Evolutionary conservation across 768 basidiomycete species (phyloP).

Genomic region (Suillus sp.): DNA sequence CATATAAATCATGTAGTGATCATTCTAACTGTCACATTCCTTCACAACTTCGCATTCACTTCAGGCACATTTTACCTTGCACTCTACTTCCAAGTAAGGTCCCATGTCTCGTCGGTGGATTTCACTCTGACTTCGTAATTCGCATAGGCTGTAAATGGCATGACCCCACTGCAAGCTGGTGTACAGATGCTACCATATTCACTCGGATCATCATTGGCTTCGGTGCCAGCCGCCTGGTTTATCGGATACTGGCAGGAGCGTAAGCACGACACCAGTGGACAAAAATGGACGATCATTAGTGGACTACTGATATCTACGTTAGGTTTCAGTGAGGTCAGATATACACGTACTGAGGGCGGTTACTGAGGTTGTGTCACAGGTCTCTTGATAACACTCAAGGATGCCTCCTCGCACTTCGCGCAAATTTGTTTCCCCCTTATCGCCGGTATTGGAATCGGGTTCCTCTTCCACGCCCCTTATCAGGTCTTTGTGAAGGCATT

Average conservation of each 20-base stretch:
- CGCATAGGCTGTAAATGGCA: conserved; percentile 65
- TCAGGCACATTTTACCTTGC: conserved; percentile 87
- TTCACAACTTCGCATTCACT: conserved; percentile 83
- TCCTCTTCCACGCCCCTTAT: conserved; percentile 86
- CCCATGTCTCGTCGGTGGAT: conserved; percentile 7
- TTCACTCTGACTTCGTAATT: conserved; percentile 14
- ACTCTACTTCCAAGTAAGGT: conserved; percentile 73
- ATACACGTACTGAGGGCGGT: background rate
- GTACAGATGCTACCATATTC: conserved; percentile 81
- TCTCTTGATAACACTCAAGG: conserved; percentile 64
- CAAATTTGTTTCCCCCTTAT: conserved; percentile 67
- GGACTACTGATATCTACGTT: conserved; percentile 67
- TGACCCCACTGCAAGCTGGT: conserved; percentile 72
- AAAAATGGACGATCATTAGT: conserved; percentile 61
- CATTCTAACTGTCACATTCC: conserved; percentile 68
- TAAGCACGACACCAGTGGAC: conserved; percentile 58
- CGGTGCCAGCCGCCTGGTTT: conserved; percentile 85
- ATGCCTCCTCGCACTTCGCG: conserved; percentile 43
- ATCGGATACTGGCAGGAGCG: conserved; percentile 66
- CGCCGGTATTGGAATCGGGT: conserved; percentile 76
- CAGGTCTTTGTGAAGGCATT: conserved; percentile 74
- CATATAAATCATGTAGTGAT: conserved; percentile 45
- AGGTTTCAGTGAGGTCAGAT: conserved; percentile 65
- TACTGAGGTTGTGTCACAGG: conserved; percentile 44
- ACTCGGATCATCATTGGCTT: conserved; percentile 80